Conservation (phyloP, 2,329 filamentous ascomycete genomes). For the Colletotrichum cuscutae region DNA sequence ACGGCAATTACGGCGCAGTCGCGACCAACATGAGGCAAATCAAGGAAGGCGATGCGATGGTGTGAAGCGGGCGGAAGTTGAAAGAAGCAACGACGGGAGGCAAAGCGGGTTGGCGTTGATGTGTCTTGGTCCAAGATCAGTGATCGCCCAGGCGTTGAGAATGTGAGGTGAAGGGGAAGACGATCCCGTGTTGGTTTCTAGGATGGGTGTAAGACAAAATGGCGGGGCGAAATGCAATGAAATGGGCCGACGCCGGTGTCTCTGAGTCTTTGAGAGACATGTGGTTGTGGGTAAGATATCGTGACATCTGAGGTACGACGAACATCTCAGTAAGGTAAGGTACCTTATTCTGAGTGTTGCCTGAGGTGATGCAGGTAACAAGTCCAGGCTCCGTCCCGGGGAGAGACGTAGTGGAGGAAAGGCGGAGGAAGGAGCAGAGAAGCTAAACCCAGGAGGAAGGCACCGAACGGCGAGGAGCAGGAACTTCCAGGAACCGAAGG, state of each 20-base stretch:
- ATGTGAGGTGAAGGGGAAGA: no score
- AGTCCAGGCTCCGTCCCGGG: background rate
- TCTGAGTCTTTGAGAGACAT: background rate
- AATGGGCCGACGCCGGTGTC: background rate
- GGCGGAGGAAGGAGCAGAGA: background rate
- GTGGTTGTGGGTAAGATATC: no score
- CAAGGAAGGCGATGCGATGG: background rate
- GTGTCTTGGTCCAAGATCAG: background rate
- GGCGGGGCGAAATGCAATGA: background rate
- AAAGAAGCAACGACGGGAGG: conserved; percentile 14
- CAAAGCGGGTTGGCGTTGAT: background rate
- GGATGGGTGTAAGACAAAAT: background rate
- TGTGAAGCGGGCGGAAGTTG: background rate
- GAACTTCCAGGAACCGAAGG: background rate
- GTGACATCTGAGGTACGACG: no score
- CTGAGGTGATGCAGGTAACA: background rate
- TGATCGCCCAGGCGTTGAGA: background rate
- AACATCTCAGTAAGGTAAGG: no score
- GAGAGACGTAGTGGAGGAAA: background rate
- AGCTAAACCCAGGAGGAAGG: background rate
- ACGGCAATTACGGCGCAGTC: background rate
- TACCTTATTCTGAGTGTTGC: background rate
- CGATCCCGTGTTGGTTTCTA: background rate
- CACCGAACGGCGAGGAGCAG: background rate
- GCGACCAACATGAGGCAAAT: background rate